Percentiles rank a stretch among this genome's conserved stretches.
Evolutionary conservation across 2,329 filamentous ascomycete species (phyloP).

Genomic region (Pyricularia pennisetigena): DNA sequence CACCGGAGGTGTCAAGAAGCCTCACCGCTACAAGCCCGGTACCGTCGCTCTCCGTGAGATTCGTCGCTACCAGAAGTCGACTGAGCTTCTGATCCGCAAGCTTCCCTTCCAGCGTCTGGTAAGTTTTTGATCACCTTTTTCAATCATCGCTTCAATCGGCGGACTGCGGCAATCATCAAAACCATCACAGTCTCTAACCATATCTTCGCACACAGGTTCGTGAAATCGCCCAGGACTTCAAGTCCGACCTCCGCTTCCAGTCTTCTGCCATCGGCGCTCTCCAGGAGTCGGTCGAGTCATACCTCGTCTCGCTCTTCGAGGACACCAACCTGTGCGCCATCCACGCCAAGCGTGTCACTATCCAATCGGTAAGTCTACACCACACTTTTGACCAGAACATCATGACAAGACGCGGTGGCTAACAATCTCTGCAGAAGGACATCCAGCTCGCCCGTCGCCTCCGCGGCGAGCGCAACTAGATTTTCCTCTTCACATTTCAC

Average conservation of each 20-base stretch:
- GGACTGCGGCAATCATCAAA: too few species aligned
- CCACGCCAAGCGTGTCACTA: constrained; percentile 98
- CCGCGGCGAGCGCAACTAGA: constrained; percentile 84
- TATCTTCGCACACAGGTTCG: constrained; percentile 45
- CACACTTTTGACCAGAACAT: not conserved
- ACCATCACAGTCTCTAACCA: not conserved
- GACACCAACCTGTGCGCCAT: constrained; percentile 98
- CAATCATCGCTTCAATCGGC: not conserved
- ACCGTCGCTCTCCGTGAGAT: constrained; percentile 98
- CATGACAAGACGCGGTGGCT: constrained; percentile 14
- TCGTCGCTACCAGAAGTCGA: constrained; percentile 94
- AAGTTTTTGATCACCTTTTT: constrained; percentile 19
- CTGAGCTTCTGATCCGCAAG: constrained; percentile 93
- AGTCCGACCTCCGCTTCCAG: constrained; percentile 94
- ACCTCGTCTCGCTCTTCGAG: constrained; percentile 96
- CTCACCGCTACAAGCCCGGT: constrained; percentile 81
- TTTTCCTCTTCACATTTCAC: constrained; percentile 10
- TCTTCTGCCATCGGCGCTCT: constrained; percentile 94
- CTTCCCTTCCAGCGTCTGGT: constrained; percentile 94
- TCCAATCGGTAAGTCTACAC: constrained; percentile 55
- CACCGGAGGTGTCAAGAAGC: constrained; percentile 96
- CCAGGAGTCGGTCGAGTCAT: constrained; percentile 97
- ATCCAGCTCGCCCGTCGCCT: constrained; percentile 95
- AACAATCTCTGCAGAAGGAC: constrained; percentile 70
- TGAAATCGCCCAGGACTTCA: constrained; percentile 95